Base-by-base conservation (phyloP, 169 alveolate genomes). In the Eimeria sp. region DNA sequence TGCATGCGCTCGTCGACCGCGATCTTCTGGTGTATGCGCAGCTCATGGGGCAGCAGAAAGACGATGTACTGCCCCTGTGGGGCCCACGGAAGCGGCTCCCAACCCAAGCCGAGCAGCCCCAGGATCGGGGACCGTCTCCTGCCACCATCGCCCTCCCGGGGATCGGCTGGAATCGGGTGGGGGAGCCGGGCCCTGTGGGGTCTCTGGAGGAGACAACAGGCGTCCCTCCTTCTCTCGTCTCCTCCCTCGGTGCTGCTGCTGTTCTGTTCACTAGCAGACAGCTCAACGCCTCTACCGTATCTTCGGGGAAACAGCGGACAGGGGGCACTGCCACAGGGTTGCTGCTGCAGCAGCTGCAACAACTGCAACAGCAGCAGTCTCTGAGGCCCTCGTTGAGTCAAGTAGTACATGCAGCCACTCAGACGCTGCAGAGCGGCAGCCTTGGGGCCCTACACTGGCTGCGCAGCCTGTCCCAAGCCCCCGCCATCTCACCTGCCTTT, bases 391-490 rank as follows among this genome's bases (percentile, higher is more conserved):
- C 40, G 40, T 25, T 65, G 75, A 65, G 40, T 20, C 43, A 20
- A 54, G 25, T 73, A 18, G 9, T 73, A 57, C 54, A 73, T 73
- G 83, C 83, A 34, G 83, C 83, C 10, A 40, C 83, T 3, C 83
- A 73, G 57, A 73, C 83, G 16, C 83, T 73, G 57, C 57, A 43
- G 30, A 30, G 30, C 83, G 14, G 54, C 83, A 73, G 83, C 57
- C 83, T 73, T 4, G 57, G 16, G 51, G 51, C 83, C 40, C 27
- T 45, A 18, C 72, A 51, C 27, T 80, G 89, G 89, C 89, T 80
- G 40, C 70, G 65, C 89, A 80, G 89, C 72, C 89, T 80, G 22
- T 80, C 89, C 5, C 58, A 45, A 20, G 67, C 89, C 65, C 89
- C 89, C 16, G 89, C 67, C 6, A 40, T 80, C 45, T 47, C 89